Evolutionary conservation across 768 basidiomycete genomes (phyloP), one percentile per base, ranked within the genome.

Genomic region (Lactarius sanguifluus): DNA sequence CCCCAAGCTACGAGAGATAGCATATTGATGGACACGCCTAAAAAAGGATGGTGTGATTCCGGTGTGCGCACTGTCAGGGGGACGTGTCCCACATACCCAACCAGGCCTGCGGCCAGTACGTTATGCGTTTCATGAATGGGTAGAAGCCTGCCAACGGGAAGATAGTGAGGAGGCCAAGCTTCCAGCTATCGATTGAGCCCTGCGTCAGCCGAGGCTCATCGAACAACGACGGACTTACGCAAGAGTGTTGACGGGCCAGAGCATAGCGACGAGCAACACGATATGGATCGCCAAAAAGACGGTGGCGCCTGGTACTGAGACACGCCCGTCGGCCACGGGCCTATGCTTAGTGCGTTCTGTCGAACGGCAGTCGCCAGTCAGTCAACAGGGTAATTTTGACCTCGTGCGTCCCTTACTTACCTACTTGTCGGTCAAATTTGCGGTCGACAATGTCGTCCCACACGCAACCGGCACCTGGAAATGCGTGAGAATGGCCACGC

Each of bases 61-160:
- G 23, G 34, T 30, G 32, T 13, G 15, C 23, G 23, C 15, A 18
- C n/a, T 50, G 18, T 34, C 34, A 34, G 34, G 34, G 8, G 34
- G 9, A 9, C 23, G 12, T 1, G 7, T 36, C 20, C 5, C 54
- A 56, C 66, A 10, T 63, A 75, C 74, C 74, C n/a, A 75, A 68
- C 72, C 72, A 75, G 28, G 72, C 71, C 59, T 75, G 75, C 13
- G 74, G 75, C 73, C 75, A 75, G 59, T 71, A 71, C 3, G 75
- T 75, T 52, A 70, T 64, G 3, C 75, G 70, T 63, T 75, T 75
- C 73, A 75, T 72, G 32, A 75, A 41, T 3, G 75, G 75, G 45
- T 75, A 75, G 8, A 75, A 52, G 3, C 68, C 71, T 10, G 68
- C 69, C 30, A 74, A 60, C 13, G 71, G 69, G 55, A 73, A 69